Evolutionary conservation across 306 rosid species (phyloP).

Genomic region (Rubus idaeus): DNA sequence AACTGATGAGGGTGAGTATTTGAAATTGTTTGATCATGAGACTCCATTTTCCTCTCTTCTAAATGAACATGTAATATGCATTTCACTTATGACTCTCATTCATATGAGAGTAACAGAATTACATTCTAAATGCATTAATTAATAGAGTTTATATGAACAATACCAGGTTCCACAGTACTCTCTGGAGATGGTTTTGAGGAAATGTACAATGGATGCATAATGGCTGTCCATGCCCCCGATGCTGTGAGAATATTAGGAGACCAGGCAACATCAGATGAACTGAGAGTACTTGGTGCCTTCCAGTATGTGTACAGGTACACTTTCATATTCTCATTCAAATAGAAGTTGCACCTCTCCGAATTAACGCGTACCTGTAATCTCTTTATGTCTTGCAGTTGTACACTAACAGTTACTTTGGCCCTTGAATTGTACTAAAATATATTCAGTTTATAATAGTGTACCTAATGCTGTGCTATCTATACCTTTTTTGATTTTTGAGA

Average conservation of each 20-base stretch:
- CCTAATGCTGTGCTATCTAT: too few species aligned
- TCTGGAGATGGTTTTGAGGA: conserved; percentile 63
- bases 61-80: not conserved
- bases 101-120: not conserved
- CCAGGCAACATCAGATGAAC: conserved; percentile 66
- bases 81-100: not conserved
- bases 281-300: conserved; percentile 92
- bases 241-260: conserved; percentile 71
- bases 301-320: conserved; percentile 78
- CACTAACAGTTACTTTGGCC: too few species aligned
- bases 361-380: too few species aligned
- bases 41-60: conserved; percentile 11
- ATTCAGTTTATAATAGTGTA: too few species aligned
- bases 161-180: conserved; percentile 59
- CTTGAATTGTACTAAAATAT: too few species aligned
- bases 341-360: too few species aligned
- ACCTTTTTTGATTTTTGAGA: not conserved
- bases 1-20: conserved; percentile 51
- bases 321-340: not conserved
- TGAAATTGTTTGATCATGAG: not conserved
- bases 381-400: too few species aligned
- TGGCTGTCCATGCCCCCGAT: conserved; percentile 88
- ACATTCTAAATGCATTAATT: conserved; percentile 3
- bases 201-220: conserved; percentile 54
- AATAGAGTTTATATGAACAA: conserved; percentile 11